Conservation (phyloP, 2,329 filamentous ascomycete genomes). For the Aspergillus calidoustus region DNA sequence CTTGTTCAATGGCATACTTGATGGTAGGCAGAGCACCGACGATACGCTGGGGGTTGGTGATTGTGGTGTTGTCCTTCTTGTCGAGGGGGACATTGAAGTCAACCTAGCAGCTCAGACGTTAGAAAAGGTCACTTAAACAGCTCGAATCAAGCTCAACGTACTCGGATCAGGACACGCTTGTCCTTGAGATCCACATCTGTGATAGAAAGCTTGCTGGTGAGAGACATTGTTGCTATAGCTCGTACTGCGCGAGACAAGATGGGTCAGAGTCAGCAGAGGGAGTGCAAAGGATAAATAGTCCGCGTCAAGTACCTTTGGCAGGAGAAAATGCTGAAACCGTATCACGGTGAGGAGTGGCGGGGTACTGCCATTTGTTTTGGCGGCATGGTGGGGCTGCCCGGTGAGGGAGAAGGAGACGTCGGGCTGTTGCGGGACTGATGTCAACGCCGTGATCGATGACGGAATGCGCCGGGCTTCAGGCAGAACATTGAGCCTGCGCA, state of each 20-base stretch:
- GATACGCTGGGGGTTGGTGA: constrained; percentile 99
- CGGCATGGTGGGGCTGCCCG: constrained; percentile 31
- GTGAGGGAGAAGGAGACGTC: constrained; percentile 33
- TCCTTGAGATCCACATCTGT: constrained; percentile 95
- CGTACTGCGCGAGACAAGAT: constrained; percentile 19
- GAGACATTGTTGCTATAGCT: constrained; percentile 72
- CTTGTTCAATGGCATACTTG: constrained; percentile 88
- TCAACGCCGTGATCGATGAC: constrained; percentile 36
- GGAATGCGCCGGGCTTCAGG: constrained; percentile 36
- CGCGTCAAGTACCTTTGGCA: constrained; percentile 11
- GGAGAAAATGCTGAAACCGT: constrained; percentile 23
- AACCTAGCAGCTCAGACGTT: constrained; percentile 63
- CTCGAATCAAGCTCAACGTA: constrained; percentile 55
- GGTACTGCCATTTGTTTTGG: constrained; percentile 26
- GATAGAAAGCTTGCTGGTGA: constrained; percentile 97
- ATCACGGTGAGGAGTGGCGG: constrained; percentile 32
- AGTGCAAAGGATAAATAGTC: constrained; percentile 12
- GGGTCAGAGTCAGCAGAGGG: constrained; percentile 14
- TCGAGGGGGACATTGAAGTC: constrained; percentile 99
- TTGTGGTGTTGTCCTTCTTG: constrained; percentile 71
- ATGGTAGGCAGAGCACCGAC: constrained; percentile 94
- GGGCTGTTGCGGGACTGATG: constrained; percentile 50
- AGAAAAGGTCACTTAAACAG: constrained; percentile 17
- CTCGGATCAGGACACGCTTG: constrained; percentile 97
- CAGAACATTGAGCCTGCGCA: constrained; percentile 21